Percentiles rank a stretch among this genome's conserved stretches.
Conservation (phyloP, 2,329 filamentous ascomycete genomes). For the Teratosphaeria destructans region DNA sequence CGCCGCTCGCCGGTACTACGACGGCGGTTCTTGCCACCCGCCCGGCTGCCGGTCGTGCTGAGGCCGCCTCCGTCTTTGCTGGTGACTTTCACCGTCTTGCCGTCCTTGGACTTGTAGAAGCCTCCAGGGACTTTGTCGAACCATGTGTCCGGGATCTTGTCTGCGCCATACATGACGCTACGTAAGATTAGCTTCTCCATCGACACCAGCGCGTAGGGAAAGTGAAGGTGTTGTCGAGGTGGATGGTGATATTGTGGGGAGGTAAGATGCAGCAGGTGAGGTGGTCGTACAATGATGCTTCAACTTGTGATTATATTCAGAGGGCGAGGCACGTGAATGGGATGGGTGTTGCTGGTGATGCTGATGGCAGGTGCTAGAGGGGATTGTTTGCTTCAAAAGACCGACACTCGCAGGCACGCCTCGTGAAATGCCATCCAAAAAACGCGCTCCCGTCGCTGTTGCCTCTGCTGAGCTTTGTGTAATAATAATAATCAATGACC, state of each 20-base stretch:
- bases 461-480: neutral
- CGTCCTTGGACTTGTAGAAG: slow-evolving; percentile 24
- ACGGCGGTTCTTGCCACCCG: slow-evolving; percentile 8
- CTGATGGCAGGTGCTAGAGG: neutral
- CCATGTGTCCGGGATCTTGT: slow-evolving; percentile 29
- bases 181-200: slow-evolving; percentile 20
- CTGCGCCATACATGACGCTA: slow-evolving; percentile 19
- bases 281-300: neutral
- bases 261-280: neutral
- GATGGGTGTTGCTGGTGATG: neutral
- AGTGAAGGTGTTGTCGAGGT: neutral
- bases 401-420: neutral
- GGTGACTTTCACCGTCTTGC: slow-evolving; percentile 2
- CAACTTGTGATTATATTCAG: neutral
- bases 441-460: neutral
- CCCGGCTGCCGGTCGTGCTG: slow-evolving; percentile 1
- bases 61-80: slow-evolving; percentile 8
- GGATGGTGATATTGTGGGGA: neutral
- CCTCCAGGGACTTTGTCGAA: slow-evolving; percentile 29
- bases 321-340: neutral
- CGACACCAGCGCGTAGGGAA: neutral
- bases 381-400: neutral
- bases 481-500: neutral
- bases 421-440: neutral
- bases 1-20: slow-evolving; percentile 9